These are phyloP conservation scores for Epichloe bromicola DNA, from an alignment of 2,329 filamentous ascomycete genomes.

Conservation along the genomic window DNA sequence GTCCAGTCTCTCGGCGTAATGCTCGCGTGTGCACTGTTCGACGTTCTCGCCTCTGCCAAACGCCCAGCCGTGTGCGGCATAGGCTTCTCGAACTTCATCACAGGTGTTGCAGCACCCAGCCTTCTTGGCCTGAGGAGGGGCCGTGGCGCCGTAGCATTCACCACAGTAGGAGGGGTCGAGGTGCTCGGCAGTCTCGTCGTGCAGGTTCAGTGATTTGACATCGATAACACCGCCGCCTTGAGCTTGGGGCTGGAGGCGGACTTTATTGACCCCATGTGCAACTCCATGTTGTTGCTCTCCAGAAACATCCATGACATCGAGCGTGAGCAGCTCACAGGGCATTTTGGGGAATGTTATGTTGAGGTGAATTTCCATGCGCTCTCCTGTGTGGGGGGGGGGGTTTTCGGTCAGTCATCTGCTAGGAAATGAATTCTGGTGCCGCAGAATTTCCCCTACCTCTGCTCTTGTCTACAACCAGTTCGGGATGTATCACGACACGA, in stretches of 20 bases:
- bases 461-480: slow-evolving; percentile 92
- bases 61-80: slow-evolving; percentile 80
- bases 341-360: slow-evolving; percentile 92
- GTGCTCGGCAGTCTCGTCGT: slow-evolving; percentile 57
- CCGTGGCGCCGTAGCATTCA: slow-evolving; percentile 72
- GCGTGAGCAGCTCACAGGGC: slow-evolving; percentile 87
- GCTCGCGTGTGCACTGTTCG: slow-evolving; percentile 89
- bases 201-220: slow-evolving; percentile 50
- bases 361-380: slow-evolving; percentile 98
- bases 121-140: slow-evolving; percentile 61
- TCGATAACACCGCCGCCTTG: slow-evolving; percentile 71
- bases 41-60: slow-evolving; percentile 87
- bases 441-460: slow-evolving; percentile 50
- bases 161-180: slow-evolving; percentile 90
- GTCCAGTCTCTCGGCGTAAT: slow-evolving; percentile 81
- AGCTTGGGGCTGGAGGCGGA: slow-evolving; percentile 57
- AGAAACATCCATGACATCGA: slow-evolving; percentile 98
- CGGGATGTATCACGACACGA: slow-evolving; percentile 72
- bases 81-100: slow-evolving; percentile 91
- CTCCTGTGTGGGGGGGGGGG: slow-evolving; percentile 39
- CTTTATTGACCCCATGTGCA: slow-evolving; percentile 83
- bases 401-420: slow-evolving; percentile 11
- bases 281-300: slow-evolving; percentile 94
- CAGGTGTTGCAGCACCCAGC: slow-evolving; percentile 93
- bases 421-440: neutral